Conservation (phyloP, 345 rosid genomes). For the Rhodamnia argentea region DNA sequence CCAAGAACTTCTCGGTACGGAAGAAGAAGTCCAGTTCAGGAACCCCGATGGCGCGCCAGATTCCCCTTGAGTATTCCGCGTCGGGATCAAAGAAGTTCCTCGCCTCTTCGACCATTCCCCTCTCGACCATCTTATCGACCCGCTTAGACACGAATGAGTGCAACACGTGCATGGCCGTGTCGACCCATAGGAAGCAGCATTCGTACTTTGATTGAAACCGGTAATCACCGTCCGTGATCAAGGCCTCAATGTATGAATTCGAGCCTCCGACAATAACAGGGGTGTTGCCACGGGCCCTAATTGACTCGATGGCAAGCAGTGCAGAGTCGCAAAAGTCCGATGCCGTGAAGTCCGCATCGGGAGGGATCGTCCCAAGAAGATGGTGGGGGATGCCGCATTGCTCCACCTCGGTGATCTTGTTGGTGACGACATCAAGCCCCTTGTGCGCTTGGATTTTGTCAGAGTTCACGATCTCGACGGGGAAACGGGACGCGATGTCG, state of each 20-base stretch:
- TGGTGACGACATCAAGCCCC: conserved; percentile 59
- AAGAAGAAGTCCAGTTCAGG: conserved; percentile 60
- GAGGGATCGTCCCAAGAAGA: conserved; percentile 38
- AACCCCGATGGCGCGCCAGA: conserved; percentile 61
- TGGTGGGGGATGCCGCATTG: conserved; percentile 68
- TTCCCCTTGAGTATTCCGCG: conserved; percentile 26
- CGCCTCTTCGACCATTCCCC: conserved; percentile 68
- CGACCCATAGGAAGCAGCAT: conserved; percentile 69
- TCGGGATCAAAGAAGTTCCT: conserved; percentile 30
- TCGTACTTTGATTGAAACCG: conserved; percentile 33
- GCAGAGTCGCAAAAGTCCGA: conserved; percentile 38
- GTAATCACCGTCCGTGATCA: conserved; percentile 23
- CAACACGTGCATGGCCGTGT: conserved; percentile 49
- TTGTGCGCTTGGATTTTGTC: conserved; percentile 62
- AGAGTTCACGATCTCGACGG: conserved; percentile 62
- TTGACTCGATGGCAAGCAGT: conserved; percentile 25
- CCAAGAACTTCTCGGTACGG: conserved; percentile 24
- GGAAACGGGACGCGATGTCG: conserved; percentile 55
- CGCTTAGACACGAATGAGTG: conserved; percentile 34
- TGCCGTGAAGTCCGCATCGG: conserved; percentile 38
- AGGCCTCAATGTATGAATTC: conserved; percentile 59
- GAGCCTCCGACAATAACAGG: conserved; percentile 85
- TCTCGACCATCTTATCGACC: conserved; percentile 60
- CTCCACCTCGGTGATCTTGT: conserved; percentile 53
- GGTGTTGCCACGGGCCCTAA: conserved; percentile 32